Conservation (phyloP, 495 filamentous ascomycete genomes). For the Glarea lozoyensis region DNA sequence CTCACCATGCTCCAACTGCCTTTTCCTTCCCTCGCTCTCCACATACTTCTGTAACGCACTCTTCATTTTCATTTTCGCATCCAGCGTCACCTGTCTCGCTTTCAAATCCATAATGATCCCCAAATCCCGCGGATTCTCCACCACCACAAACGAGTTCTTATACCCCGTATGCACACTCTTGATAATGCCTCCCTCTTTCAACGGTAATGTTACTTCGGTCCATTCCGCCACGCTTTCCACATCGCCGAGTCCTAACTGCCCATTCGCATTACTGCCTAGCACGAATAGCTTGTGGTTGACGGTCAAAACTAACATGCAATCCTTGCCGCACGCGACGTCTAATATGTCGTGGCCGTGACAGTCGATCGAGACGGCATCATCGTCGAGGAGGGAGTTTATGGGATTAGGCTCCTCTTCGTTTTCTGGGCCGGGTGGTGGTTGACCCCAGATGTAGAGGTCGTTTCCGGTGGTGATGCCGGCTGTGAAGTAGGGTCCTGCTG, state of each 20-base stretch:
- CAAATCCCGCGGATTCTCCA: conserved; percentile 22
- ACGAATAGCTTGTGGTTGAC: conserved; percentile 40
- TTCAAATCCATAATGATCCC: too few relatives aligned
- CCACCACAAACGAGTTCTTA: conserved; percentile 35
- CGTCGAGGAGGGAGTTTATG: too few relatives aligned
- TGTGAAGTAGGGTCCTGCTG: conserved; percentile 42
- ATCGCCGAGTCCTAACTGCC: conserved; percentile 46
- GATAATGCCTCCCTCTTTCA: conserved; percentile 21
- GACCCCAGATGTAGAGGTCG: conserved; percentile 61
- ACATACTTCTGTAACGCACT: too few relatives aligned
- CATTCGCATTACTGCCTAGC: conserved; percentile 44
- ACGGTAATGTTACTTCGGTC: conserved; percentile 26
- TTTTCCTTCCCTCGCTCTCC: too few relatives aligned
- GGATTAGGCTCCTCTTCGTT: neutral
- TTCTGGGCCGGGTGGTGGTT: conserved; percentile 8
- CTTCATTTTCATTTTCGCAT: too few relatives aligned
- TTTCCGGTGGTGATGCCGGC: conserved; percentile 47
- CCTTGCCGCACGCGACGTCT: conserved; percentile 49
- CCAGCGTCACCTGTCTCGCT: too few relatives aligned
- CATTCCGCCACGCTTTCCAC: conserved; percentile 7
- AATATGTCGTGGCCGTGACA: conserved; percentile 35
- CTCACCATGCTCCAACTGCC: too few relatives aligned
- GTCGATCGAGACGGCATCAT: conserved; percentile 29
- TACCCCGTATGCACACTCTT: conserved; percentile 35
- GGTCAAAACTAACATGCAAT: conserved; percentile 48